Conservation (phyloP, 139 green algal genomes). For the Volvox africanus region DNA sequence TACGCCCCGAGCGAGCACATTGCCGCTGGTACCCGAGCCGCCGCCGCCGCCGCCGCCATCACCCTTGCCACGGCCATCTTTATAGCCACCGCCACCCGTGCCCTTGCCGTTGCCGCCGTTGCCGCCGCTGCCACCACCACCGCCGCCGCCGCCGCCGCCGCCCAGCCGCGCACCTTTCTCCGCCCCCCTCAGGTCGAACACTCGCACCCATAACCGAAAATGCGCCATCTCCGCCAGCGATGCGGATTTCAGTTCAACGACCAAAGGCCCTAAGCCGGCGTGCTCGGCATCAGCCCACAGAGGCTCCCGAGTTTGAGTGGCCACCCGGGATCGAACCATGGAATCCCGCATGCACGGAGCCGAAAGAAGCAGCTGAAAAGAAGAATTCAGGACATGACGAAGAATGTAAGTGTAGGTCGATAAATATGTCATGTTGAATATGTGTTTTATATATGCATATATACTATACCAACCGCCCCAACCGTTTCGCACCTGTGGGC, state of each 20-base stretch:
- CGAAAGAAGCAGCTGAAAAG: conserved; percentile 14
- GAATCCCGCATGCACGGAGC: conserved; percentile 6
- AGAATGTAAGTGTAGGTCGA: no score
- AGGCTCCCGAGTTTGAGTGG: not conserved
- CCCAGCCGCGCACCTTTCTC: not conserved
- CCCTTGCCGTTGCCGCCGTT: not conserved
- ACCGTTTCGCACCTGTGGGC: conserved; percentile 6
- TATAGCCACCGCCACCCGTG: not conserved
- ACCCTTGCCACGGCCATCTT: not conserved
- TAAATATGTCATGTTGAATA: no score
- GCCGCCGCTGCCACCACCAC: not conserved
- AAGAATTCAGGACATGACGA: no score
- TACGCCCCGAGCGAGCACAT: conserved; percentile 53
- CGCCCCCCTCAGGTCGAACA: not conserved
- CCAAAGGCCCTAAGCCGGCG: not conserved
- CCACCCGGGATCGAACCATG: not conserved
- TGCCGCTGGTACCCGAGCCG: not conserved
- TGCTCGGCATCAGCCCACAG: not conserved
- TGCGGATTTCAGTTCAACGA: conserved; percentile 23
- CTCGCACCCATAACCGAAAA: conserved; percentile 30
- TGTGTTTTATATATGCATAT: no score
- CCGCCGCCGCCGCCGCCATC: not conserved
- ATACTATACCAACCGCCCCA: not conserved
- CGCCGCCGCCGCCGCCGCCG: not conserved
- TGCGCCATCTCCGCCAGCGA: conserved; percentile 36